Evolutionary conservation across 1,139 yeast species (phyloP).

Genomic region (Zygosaccharomyces sapae): DNA sequence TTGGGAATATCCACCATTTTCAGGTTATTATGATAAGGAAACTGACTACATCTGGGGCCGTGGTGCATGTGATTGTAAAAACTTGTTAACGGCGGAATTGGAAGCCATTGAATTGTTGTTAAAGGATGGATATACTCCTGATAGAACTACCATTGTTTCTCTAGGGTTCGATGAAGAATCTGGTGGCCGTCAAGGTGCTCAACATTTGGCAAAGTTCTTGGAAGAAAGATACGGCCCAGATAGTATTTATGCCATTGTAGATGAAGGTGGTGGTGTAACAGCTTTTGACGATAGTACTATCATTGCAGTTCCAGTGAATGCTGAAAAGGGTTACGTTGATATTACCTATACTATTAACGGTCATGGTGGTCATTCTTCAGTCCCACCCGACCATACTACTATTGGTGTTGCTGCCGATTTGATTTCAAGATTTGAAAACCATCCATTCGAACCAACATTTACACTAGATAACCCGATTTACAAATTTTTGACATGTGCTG

Average conservation of each 20-base stretch:
- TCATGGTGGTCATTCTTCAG: conserved; percentile 70
- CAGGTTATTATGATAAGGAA: conserved; percentile 61
- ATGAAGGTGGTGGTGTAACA: conserved; percentile 54
- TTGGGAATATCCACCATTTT: conserved; percentile 71
- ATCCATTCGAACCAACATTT: conserved; percentile 46
- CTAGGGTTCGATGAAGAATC: conserved; percentile 76
- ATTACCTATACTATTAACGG: conserved; percentile 46
- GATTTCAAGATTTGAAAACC: conserved; percentile 47
- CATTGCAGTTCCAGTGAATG: conserved; percentile 56
- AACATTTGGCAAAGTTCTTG: conserved; percentile 41
- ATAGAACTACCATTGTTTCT: conserved; percentile 54
- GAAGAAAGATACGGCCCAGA: conserved; percentile 51
- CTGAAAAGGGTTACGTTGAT: conserved; percentile 65
- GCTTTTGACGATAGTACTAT: conserved; percentile 43
- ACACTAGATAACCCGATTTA: conserved; percentile 49
- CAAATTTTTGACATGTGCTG: conserved; percentile 43
- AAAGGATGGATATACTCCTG: conserved; percentile 45
- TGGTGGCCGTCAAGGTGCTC: conserved; percentile 58
- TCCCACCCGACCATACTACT: conserved; percentile 68
- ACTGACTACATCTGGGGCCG: conserved; percentile 53
- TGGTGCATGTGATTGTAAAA: conserved; percentile 63
- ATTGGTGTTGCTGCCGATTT: conserved; percentile 64
- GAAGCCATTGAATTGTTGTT: conserved; percentile 55
- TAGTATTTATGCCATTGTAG: conserved; percentile 54
- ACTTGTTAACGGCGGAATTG: conserved; percentile 51